Evolutionary conservation across 116 monocot species (phyloP).

Genomic region (Posidonia oceanica): DNA sequence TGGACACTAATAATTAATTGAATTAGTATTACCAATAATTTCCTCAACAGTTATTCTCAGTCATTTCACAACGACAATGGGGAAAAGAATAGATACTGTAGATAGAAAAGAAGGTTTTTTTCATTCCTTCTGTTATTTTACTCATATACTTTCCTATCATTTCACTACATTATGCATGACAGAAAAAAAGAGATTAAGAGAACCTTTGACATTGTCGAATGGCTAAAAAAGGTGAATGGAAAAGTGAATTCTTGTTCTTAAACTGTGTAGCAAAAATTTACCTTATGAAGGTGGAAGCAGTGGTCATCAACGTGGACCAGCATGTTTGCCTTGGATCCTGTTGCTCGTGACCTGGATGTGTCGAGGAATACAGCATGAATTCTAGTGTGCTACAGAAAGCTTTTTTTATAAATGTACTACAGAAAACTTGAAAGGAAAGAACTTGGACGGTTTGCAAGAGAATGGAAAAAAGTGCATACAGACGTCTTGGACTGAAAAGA

Average conservation of each 20-base stretch:
- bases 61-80: not conserved
- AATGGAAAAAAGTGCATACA: too few relatives aligned
- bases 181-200: too few relatives aligned
- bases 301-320: slow-evolving; percentile 43
- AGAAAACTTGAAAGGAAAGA: too few relatives aligned
- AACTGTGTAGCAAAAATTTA: slow-evolving; percentile 5
- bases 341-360: slow-evolving; percentile 33
- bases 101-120: not conserved
- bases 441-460: too few relatives aligned
- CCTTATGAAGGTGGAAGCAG: slow-evolving; percentile 75
- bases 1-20: not conserved
- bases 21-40: not conserved
- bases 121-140: not conserved
- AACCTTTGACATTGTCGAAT: not conserved
- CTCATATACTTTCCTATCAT: too few relatives aligned
- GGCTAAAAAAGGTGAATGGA: not conserved
- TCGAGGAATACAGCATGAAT: not conserved
- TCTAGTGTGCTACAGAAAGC: too few relatives aligned
- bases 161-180: too few relatives aligned
- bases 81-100: too few relatives aligned
- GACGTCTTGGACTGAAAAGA: too few relatives aligned
- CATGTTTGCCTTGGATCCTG: slow-evolving; percentile 39
- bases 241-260: not conserved
- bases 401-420: too few relatives aligned
- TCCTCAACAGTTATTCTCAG: not conserved